Evolutionary conservation across 1,139 yeast genomes (phyloP).

Genomic region (Sugiyamaella japonica): DNA sequence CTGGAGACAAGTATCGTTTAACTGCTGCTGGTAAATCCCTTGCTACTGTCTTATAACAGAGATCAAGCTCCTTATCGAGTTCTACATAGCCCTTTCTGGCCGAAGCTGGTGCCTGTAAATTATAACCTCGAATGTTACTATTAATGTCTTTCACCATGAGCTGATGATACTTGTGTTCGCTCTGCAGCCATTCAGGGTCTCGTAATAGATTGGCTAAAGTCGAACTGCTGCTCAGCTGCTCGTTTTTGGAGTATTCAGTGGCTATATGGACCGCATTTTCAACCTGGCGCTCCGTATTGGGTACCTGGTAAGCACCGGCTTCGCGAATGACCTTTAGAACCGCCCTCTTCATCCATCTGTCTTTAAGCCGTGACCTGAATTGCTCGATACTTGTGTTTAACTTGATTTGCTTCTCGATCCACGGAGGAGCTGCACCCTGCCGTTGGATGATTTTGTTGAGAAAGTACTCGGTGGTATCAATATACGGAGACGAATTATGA

Average conservation of each 20-base stretch:
- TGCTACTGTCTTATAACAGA: conserved; percentile 19
- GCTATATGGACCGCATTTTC: conserved; percentile 13
- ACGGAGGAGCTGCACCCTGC: conserved; percentile 82
- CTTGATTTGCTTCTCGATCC: conserved; percentile 78
- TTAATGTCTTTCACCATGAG: conserved; percentile 55
- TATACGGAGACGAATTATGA: conserved; percentile 46
- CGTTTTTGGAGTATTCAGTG: conserved; percentile 6
- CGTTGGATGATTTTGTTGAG: conserved; percentile 68
- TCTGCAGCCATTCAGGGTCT: conserved; percentile 44
- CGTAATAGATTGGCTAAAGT: neutral
- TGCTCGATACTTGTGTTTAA: conserved; percentile 49
- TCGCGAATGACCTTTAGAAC: conserved; percentile 22
- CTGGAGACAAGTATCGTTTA: conserved; percentile 19
- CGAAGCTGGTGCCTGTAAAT: conserved; percentile 74
- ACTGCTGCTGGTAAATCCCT: conserved; percentile 23
- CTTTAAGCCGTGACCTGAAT: conserved; percentile 43
- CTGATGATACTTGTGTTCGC: conserved; percentile 44
- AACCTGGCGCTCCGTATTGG: neutral
- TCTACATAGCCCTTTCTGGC: conserved; percentile 68
- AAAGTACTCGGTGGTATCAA: conserved; percentile 64
- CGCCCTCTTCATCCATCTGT: conserved; percentile 24
- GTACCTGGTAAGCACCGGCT: conserved; percentile 1
- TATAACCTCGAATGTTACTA: conserved; percentile 64
- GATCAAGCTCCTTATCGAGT: conserved; percentile 51
- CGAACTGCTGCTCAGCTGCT: neutral